phyloP scores from a whole-genome alignment of 202 grass and related monocot genomes.

The Schoenoplectus triqueter region DNA sequence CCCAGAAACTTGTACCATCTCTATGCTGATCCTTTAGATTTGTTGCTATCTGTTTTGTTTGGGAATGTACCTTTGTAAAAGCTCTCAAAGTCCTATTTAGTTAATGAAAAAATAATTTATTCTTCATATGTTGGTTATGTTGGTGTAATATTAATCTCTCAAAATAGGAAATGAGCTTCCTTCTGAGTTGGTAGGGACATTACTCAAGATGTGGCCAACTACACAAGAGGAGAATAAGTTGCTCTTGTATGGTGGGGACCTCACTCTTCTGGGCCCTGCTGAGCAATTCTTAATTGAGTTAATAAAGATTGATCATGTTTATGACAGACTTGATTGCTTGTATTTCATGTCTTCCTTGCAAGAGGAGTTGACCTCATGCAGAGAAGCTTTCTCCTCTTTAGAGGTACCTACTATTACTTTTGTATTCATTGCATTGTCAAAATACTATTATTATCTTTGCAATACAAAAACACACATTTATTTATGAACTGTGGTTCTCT shows the following conservation, averaged over 20 bases:
- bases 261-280: constrained; percentile 63
- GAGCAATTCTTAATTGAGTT: constrained; percentile 70
- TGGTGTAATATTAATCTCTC: constrained; percentile 17
- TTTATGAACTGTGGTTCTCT: not conserved
- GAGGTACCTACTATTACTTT: constrained; percentile 51
- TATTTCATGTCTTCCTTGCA: constrained; percentile 73
- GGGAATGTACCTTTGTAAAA: not conserved
- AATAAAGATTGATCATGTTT: constrained; percentile 66
- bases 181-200: constrained; percentile 63
- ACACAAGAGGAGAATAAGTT: constrained; percentile 75
- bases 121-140: not conserved
- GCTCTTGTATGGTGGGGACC: constrained; percentile 67
- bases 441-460: not conserved
- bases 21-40: not conserved
- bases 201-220: constrained; percentile 71
- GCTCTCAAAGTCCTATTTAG: not conserved
- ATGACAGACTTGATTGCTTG: constrained; percentile 66
- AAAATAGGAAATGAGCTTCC: constrained; percentile 72
- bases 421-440: constrained; percentile 20
- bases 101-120: constrained; percentile 8
- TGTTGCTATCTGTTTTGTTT: not conserved
- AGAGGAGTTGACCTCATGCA: constrained; percentile 63
- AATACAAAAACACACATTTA: constrained; percentile 22
- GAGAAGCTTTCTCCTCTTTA: constrained; percentile 67
- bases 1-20: not conserved